phyloP scores from a whole-genome alignment of 768 basidiomycete genomes.

The Asterophora lycoperdoides region DNA sequence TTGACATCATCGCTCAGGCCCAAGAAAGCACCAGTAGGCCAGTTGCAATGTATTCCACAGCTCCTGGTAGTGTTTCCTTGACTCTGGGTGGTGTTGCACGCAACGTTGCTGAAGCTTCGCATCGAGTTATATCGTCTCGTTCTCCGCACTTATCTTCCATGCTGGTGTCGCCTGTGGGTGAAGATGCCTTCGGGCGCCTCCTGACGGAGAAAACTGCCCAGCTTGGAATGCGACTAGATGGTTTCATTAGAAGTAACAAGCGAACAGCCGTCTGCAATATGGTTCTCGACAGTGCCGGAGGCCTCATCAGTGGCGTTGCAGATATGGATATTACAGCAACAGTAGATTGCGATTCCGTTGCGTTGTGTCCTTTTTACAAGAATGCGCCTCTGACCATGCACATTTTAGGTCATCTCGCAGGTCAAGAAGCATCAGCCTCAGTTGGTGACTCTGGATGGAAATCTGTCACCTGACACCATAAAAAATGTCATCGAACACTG shows the following conservation, averaged over 20 bases:
- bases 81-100: constrained; percentile 88
- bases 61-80: constrained; percentile 69
- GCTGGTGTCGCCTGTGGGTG: constrained; percentile 72
- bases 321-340: constrained; percentile 76
- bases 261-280: constrained; percentile 85
- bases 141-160: constrained; percentile 39
- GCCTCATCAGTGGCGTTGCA: constrained; percentile 80
- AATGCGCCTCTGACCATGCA: neutral
- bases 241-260: constrained; percentile 40
- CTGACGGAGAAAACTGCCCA: constrained; percentile 51
- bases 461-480: constrained; percentile 56
- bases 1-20: constrained; percentile 76
- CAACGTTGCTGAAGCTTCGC: constrained; percentile 92
- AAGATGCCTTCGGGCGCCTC: constrained; percentile 72
- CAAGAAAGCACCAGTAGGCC: constrained; percentile 28
- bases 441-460: constrained; percentile 74
- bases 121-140: constrained; percentile 49
- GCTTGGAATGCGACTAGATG: constrained; percentile 81
- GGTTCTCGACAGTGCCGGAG: constrained; percentile 67
- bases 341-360: constrained; percentile 45
- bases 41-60: constrained; percentile 58
- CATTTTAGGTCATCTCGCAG: constrained; percentile 44
- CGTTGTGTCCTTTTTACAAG: constrained; percentile 3
- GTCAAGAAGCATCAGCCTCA: constrained; percentile 46
- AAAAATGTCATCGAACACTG: constrained; percentile 49